phyloP scores from a whole-genome alignment of 129 eudicot species.

The Helichrysum umbraculigerum region DNA sequence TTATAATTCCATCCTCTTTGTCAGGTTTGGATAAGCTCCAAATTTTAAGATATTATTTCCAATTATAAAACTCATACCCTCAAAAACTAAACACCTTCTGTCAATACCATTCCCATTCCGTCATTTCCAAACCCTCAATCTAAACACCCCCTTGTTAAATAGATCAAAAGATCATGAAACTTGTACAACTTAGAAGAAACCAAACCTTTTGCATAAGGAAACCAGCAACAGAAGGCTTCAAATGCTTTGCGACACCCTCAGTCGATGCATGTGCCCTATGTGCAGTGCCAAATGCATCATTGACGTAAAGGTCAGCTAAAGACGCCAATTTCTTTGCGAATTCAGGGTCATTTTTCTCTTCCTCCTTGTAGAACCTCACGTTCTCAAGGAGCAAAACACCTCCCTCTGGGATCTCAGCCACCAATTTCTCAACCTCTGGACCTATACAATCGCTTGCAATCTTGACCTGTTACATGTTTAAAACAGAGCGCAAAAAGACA shows the following conservation, averaged over 20 bases:
- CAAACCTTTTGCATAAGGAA: constrained; percentile 87
- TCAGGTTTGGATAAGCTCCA: too few relatives aligned
- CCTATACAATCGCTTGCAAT: constrained; percentile 53
- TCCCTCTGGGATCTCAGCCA: constrained; percentile 60
- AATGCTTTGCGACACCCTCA: constrained; percentile 79
- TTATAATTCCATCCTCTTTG: too few relatives aligned
- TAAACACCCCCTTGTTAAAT: constrained; percentile 7
- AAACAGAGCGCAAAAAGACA: not conserved
- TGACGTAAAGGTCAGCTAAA: constrained; percentile 62
- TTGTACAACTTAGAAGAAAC: not conserved
- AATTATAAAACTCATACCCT: too few relatives aligned
- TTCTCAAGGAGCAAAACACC: constrained; percentile 72
- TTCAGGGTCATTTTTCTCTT: constrained; percentile 73
- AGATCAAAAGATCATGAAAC: not conserved
- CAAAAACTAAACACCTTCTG: not conserved
- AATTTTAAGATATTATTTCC: too few relatives aligned
- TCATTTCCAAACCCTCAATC: not conserved
- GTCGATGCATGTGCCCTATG: constrained; percentile 98
- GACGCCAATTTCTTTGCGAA: constrained; percentile 70
- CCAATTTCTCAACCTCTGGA: constrained; percentile 63
- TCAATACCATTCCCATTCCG: not conserved
- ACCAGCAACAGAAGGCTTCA: constrained; percentile 92
- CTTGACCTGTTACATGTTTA: constrained; percentile 46
- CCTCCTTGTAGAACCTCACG: constrained; percentile 71
- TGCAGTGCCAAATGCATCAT: constrained; percentile 89